These are phyloP conservation scores for Penicillium sp. DNA, from an alignment of 2,329 filamentous ascomycete genomes.

Conservation along the genomic window DNA sequence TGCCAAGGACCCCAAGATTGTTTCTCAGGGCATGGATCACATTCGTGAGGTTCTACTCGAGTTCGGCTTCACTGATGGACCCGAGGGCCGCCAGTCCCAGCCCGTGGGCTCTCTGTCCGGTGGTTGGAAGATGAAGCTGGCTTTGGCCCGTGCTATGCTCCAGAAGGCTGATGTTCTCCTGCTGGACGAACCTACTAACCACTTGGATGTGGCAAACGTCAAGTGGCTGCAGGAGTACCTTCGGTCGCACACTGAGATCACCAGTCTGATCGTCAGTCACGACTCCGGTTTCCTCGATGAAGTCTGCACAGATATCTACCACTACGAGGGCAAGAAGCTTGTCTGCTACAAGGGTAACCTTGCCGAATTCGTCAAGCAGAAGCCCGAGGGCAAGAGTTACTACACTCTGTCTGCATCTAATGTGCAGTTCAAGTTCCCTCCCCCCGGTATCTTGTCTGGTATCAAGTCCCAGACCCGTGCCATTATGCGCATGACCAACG, in stretches of 20 bases:
- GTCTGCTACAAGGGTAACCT: slow-evolving; percentile 54
- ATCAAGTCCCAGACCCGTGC: slow-evolving; percentile 93
- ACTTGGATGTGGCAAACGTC: slow-evolving; percentile 93
- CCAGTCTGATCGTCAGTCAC: slow-evolving; percentile 96
- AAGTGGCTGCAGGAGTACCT: slow-evolving; percentile 95
- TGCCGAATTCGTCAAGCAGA: slow-evolving; percentile 74
- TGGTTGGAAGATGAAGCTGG: slow-evolving; percentile 99
- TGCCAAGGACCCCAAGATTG: slow-evolving; percentile 82
- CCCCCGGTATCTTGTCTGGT: slow-evolving; percentile 88
- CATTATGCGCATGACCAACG: slow-evolving; percentile 92
- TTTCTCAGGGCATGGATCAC: slow-evolving; percentile 72
- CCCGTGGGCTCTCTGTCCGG: slow-evolving; percentile 93
- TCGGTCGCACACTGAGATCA: slow-evolving; percentile 93
- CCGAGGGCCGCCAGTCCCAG: slow-evolving; percentile 82
- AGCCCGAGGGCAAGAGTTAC: slow-evolving; percentile 95
- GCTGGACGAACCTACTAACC: slow-evolving; percentile 98
- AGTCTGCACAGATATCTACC: slow-evolving; percentile 97
- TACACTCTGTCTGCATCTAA: slow-evolving; percentile 88
- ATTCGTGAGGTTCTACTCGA: slow-evolving; percentile 83
- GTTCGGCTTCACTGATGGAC: slow-evolving; percentile 89
- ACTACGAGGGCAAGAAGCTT: slow-evolving; percentile 98
- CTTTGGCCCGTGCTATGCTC: slow-evolving; percentile 92
- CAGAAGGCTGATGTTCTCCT: slow-evolving; percentile 94
- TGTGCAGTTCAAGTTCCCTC: slow-evolving; percentile 96
- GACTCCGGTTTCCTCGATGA: slow-evolving; percentile 96